A percentile compares a stretch with the other conserved stretches of the same genome.
These are phyloP conservation scores for Vararia minispora DNA, from an alignment of 768 basidiomycete genomes.

Conservation along the genomic window DNA sequence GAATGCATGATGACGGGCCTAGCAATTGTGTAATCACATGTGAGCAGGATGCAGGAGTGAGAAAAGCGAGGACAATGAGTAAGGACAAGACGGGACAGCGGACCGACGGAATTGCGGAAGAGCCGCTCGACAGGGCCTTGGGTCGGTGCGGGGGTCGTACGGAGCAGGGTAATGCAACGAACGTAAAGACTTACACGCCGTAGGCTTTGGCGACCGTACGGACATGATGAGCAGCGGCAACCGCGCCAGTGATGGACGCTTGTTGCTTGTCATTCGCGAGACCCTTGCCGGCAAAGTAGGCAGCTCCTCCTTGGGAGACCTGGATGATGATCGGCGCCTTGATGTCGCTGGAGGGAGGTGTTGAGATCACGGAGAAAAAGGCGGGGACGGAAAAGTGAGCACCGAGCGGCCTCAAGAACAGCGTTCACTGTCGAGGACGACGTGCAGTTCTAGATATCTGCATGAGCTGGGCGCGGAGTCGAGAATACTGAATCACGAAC, in stretches of 20 bases:
- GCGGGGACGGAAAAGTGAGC: slow-evolving; percentile 12
- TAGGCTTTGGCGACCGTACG: slow-evolving; percentile 81
- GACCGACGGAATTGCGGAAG: no score
- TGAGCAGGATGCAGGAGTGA: neutral
- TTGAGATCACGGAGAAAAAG: neutral
- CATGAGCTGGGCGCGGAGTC: slow-evolving; percentile 6
- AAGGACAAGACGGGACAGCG: no score
- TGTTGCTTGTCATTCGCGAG: slow-evolving; percentile 91
- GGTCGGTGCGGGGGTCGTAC: no score
- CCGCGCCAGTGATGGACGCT: slow-evolving; percentile 87
- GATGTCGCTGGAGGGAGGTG: slow-evolving; percentile 54
- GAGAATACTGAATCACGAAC: slow-evolving; percentile 34
- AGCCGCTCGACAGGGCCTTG: no score
- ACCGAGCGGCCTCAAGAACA: slow-evolving; percentile 92
- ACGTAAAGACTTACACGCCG: slow-evolving; percentile 81
- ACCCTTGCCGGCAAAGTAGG: slow-evolving; percentile 96
- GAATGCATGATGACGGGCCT: slow-evolving; percentile 96
- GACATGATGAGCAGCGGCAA: slow-evolving; percentile 88
- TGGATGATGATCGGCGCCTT: slow-evolving; percentile 98
- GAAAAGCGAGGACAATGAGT: no score
- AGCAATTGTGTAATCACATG: slow-evolving; percentile 3
- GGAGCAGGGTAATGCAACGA: no score
- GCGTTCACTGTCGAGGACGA: slow-evolving; percentile 94
- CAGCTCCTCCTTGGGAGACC: slow-evolving; percentile 92
- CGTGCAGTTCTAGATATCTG: slow-evolving; percentile 68